These are phyloP conservation scores for Apophysomyces trapeziformis DNA, from an alignment of 371 early-diverging fungal species.

Conservation along the genomic window DNA sequence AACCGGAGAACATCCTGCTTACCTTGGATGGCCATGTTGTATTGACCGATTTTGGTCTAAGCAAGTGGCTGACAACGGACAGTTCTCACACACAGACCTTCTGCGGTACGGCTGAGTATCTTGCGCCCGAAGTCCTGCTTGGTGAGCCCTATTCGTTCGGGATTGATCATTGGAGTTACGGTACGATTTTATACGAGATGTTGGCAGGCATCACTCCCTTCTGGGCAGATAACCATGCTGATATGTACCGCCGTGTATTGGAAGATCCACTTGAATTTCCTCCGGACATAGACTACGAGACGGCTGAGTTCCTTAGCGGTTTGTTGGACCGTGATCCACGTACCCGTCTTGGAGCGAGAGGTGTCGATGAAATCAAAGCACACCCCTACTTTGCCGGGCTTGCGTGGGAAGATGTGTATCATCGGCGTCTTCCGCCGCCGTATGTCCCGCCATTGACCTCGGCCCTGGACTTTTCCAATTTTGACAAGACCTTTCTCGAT, in stretches of 20 bases:
- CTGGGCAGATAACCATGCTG: constrained; percentile 76
- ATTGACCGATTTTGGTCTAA: constrained; percentile 92
- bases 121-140: constrained; percentile 90
- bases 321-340: constrained; percentile 71
- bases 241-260: constrained; percentile 83
- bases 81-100: constrained; percentile 81
- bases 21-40: constrained; percentile 81
- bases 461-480: constrained; percentile 66
- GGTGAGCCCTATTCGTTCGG: constrained; percentile 82
- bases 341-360: constrained; percentile 64
- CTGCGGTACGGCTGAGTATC: constrained; percentile 94
- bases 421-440: constrained; percentile 59
- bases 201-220: constrained; percentile 79
- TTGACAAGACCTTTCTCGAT: constrained; percentile 62
- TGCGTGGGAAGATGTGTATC: constrained; percentile 72
- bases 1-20: constrained; percentile 91
- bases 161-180: constrained; percentile 98
- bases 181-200: constrained; percentile 91
- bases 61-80: constrained; percentile 58
- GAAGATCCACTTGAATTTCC: constrained; percentile 81
- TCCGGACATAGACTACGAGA: constrained; percentile 57
- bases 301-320: constrained; percentile 62
- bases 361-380: constrained; percentile 63
- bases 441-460: constrained; percentile 57
- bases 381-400: constrained; percentile 74